Evolutionary conservation across 441 rosid species (phyloP), one percentile per base, ranked within the genome.

Genomic region (Euphorbia corollata): DNA sequence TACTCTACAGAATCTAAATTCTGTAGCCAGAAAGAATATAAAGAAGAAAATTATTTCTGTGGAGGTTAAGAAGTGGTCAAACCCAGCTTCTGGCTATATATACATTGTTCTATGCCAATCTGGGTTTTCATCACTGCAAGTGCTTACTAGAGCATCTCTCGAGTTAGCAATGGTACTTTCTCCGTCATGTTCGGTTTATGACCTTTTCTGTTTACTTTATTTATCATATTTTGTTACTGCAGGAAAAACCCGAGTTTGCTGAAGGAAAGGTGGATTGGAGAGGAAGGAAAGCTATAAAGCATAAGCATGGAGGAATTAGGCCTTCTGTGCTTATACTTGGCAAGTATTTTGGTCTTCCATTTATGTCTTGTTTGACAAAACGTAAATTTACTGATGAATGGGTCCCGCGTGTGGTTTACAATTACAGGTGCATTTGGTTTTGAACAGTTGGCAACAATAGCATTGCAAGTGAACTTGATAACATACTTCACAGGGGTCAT

Each of bases 221-320:
- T 8, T 45, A 4, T 4, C 1, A 10, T 27, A 8, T 27, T 74
- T 11, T n/a, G 12, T 47, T 68, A 11, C 67, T 77, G 69, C 58
- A 82, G 90, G 86, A 84, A 68, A 76, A 78, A 68, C 27, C 15
- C 19, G 88, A 77, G 71, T 34, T 79, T 39, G 72, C 81, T 45
- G 77, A 78, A 62, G 88, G 85, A 64, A 87, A 82, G 78, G 84
- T 84, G 65, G 85, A 82, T 22, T 84, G 87, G 86, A 85, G 68
- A 61, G 93, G 90, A 68, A 60, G 84, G 72, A 43, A 74, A 57
- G 88, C 93, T 64, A 50, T 77, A 51, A 85, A 74, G 73, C n/a
- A 70, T 27, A 78, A 74, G 54, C 85, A 84, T 81, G 90, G 93
- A 81, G 93, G 93, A 74, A 65, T 39, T 10, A 74, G 70, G 68